Percentiles rank a stretch among this genome's conserved stretches.
Conservation (phyloP, 75 land plant species). For the Pinus taeda region DNA sequence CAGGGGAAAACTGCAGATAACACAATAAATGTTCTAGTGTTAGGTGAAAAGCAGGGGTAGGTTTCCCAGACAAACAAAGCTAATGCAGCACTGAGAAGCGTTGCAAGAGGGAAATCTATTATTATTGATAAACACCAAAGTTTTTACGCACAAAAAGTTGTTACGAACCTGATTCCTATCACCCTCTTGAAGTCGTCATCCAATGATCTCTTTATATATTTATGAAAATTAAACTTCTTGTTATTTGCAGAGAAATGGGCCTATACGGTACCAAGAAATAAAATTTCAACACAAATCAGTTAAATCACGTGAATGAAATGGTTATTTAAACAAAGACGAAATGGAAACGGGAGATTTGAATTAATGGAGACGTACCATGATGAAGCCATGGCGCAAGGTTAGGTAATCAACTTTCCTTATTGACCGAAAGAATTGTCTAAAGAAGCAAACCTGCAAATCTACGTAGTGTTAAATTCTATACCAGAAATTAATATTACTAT, state of each 20-base stretch:
- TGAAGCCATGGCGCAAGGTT: conserved; percentile 62
- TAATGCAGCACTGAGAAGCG: no score
- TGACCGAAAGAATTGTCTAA: conserved; percentile 53
- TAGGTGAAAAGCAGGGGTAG: not conserved
- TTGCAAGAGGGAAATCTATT: no score
- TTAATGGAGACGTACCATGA: conserved; percentile 14
- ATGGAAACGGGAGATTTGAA: not conserved
- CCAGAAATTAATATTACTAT: not conserved
- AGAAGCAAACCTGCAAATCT: conserved; percentile 50
- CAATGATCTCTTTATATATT: no score
- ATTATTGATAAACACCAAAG: no score
- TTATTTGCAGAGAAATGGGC: conserved; percentile 56
- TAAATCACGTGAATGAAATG: not conserved
- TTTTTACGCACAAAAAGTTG: no score
- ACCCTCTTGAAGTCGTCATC: no score
- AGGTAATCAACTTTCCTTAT: conserved; percentile 56
- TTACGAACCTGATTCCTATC: no score
- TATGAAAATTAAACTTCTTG: conserved; percentile 56
- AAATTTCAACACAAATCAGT: no score
- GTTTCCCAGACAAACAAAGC: not conserved
- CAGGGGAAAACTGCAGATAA: conserved; percentile 43
- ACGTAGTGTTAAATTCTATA: not conserved
- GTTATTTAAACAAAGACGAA: not conserved
- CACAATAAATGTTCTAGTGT: not conserved
- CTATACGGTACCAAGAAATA: conserved; percentile 21